Base-by-base conservation (phyloP, 192 early-diverging fungal genomes). In the Gonapodya sp. region DNA sequence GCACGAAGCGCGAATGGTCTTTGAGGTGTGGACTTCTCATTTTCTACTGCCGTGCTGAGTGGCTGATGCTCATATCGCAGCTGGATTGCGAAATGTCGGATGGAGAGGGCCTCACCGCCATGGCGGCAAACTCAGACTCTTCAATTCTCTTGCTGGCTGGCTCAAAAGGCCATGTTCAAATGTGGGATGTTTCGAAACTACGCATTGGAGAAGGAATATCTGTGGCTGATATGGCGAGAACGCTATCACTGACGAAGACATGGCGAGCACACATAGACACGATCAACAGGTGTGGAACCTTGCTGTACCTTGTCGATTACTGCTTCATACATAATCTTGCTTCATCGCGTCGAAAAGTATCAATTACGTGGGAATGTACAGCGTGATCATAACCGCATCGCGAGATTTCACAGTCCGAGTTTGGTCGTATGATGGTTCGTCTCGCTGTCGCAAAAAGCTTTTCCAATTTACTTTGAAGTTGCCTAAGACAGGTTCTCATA, bases 81-180 rank as follows among this genome's bases (percentile, higher is more conserved):
- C 80, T 86, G 78, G 87, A 89, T 74, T 87, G 86, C 80, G 87
- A 88, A 82, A 81, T 83, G 2, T 36, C 81, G 18, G 85, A 89
- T 32, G 87, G 88, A 30, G 89, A 90, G 80, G 89, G 89, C 1
- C 36, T 90, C 36, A 79, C 83, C n/a, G 83, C 87, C 36, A 86
- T 90, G 83, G 77, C 87, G 1, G 35, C 82, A 72, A 85, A 84
- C 79, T 73, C 80, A 16, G 88, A 89, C 16, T 83, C 81, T 31
- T 85, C 82, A 0, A 37, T 89, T 2, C 35, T 90, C 1, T 31
- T 88, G 0, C 84, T 90, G 16, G 89, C 86, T 31, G 87, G 89
- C 1, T 89, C 88, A 1, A 82, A 84, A 24, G 89, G 89, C 0
- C 88, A 90, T 64, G 79, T 89, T 0, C 77, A 83, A 64, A 86